phyloP scores from a whole-genome alignment of 2,329 filamentous ascomycete species.

The Cercospora zeina region DNA sequence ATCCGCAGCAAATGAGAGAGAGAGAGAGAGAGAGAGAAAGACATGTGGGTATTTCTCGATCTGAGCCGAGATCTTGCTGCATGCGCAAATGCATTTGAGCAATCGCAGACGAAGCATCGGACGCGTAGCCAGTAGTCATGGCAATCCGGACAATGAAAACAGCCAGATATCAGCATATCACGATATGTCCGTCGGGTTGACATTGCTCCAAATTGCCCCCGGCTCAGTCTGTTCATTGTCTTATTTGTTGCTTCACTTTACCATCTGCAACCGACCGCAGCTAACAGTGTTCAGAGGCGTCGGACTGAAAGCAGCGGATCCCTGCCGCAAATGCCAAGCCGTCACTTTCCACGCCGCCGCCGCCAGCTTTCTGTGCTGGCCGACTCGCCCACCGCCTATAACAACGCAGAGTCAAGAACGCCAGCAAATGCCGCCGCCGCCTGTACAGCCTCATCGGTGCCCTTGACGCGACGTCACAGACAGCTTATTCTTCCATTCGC shows the following conservation, averaged over 20 bases:
- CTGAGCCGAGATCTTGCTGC: not conserved
- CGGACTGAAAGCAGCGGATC: not conserved
- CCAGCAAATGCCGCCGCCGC: not conserved
- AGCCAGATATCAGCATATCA: not conserved
- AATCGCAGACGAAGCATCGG: not conserved
- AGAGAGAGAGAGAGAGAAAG: too few relatives aligned
- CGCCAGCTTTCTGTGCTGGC: constrained; percentile 9
- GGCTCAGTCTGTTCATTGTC: not conserved
- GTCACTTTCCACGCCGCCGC: not conserved
- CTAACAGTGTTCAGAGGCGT: not conserved
- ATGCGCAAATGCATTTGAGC: not conserved
- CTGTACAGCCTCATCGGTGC: not conserved
- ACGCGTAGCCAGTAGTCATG: not conserved
- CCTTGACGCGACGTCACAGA: not conserved
- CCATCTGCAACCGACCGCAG: not conserved
- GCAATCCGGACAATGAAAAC: not conserved
- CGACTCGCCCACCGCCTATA: constrained; percentile 14
- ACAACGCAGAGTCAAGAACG: not conserved
- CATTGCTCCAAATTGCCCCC: not conserved
- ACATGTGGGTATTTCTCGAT: not conserved
- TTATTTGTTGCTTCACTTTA: not conserved
- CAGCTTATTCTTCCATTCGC: not conserved
- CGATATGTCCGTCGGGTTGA: not conserved
- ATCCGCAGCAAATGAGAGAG: not conserved
- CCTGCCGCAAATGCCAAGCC: not conserved